Evolutionary conservation across 345 rosid genomes (phyloP), one percentile per base, ranked within the genome.

Genomic region (Conringia planisiliqua): DNA sequence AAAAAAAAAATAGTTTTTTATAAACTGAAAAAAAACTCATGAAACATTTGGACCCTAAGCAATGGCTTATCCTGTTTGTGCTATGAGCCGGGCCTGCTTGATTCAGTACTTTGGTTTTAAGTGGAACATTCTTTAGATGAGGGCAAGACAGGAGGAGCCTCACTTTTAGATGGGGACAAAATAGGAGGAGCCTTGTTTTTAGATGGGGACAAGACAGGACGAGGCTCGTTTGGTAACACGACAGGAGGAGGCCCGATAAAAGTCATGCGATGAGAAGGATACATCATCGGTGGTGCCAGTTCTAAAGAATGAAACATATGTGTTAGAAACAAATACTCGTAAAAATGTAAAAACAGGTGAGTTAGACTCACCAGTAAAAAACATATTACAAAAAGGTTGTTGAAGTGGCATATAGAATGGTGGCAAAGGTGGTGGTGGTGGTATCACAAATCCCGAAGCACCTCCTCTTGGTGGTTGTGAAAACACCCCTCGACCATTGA

Each of bases 401-500:
- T 54, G 36, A 27, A 8, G 0, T 54, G 35, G 36, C 17, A 54
- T 54, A 54, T 29, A 54, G 10, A 27, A 2, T 13, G 35, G 2
- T 11, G 9, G 13, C 54, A 48, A 13, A 18, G 4, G 29, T 50
- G 27, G 55, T 11, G 55, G 35, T 13, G 57, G 33, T 52, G 60
- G 11, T 13, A 10, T 27, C 14, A 55, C 18, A 55, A 55, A 55
- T 29, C 12, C 12, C 17, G 4, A n/a, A 7, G 60, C 3, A 14
- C 18, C 36, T 55, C 60, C 38, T 29, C 20, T 54, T 13, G 36
- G 35, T 54, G 35, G 20, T 13, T n/a, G 57, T 85, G 82, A 27
- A 17, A 82, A 87, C 38, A 73, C 70, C 61, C 83, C 93, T 77
- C 84, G 79, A 33, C 75, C 78, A 80, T 75, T 86, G 48, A 83